These are phyloP conservation scores for Claviceps spartinae DNA, from an alignment of 2,329 filamentous ascomycete genomes.

Conservation along the genomic window DNA sequence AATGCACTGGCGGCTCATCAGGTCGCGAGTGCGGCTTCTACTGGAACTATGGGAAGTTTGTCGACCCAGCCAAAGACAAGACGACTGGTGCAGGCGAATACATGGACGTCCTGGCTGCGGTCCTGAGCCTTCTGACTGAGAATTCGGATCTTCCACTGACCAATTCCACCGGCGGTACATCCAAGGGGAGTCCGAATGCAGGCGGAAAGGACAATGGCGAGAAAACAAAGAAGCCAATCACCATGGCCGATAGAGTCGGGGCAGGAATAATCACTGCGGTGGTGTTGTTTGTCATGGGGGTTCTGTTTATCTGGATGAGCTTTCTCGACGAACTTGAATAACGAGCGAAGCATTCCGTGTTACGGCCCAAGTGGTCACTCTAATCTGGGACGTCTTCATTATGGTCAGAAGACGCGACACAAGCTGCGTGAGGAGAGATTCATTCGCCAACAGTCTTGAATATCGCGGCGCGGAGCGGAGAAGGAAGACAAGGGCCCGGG, in stretches of 20 bases:
- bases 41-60: slow-evolving; percentile 33
- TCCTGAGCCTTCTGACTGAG: slow-evolving; percentile 26
- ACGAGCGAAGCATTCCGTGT: background rate
- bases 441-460: no score
- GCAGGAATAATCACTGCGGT: slow-evolving; percentile 32
- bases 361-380: no score
- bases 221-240: slow-evolving; percentile 3
- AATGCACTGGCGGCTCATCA: slow-evolving; percentile 33
- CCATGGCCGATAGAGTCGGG: background rate
- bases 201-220: slow-evolving; percentile 19
- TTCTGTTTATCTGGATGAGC: slow-evolving; percentile 38
- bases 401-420: no score
- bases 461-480: no score
- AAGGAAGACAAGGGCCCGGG: no score
- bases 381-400: no score
- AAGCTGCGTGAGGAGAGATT: no score
- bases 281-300: slow-evolving; percentile 25
- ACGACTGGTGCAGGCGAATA: background rate
- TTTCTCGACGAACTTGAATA: slow-evolving; percentile 9
- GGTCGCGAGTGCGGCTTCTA: slow-evolving; percentile 33
- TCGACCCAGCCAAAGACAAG: slow-evolving; percentile 1
- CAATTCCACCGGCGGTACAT: slow-evolving; percentile 36
- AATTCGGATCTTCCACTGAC: slow-evolving; percentile 28
- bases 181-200: slow-evolving; percentile 25
- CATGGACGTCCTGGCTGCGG: slow-evolving; percentile 35